These are phyloP conservation scores for Escallonia herrerae DNA, from an alignment of 129 eudicot species.

Conservation along the genomic window DNA sequence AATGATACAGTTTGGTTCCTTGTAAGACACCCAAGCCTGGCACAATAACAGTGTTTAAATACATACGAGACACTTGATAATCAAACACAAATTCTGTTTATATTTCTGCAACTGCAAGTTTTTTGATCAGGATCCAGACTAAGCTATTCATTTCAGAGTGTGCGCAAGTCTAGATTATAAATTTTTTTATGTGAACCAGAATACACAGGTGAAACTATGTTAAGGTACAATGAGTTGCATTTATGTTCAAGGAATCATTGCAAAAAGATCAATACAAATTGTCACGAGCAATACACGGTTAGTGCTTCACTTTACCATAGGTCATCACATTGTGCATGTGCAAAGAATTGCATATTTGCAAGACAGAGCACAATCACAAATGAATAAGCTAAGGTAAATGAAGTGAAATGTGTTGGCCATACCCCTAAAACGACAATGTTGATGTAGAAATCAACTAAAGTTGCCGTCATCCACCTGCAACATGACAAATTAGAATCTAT, in stretches of 20 bases:
- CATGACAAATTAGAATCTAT: neutral
- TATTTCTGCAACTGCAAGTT: neutral
- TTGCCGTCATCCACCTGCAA: slow-evolving; percentile 91
- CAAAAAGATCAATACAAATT: too few species aligned
- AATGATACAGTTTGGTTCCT: slow-evolving; percentile 68
- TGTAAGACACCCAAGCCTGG: slow-evolving; percentile 80
- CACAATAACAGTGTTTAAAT: neutral
- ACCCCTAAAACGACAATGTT: slow-evolving; percentile 55
- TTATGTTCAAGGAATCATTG: too few species aligned
- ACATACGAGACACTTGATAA: slow-evolving; percentile 3
- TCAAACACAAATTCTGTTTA: too few species aligned
- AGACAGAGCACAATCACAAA: neutral
- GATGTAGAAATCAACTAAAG: slow-evolving; percentile 75
- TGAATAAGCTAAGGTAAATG: neutral
- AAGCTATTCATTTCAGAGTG: neutral
- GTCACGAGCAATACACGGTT: too few species aligned
- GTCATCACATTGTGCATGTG: too few species aligned
- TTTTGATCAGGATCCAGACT: neutral
- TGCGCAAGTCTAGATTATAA: neutral
- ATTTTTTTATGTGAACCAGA: too few species aligned
- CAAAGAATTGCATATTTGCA: too few species aligned
- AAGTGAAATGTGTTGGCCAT: slow-evolving; percentile 7
- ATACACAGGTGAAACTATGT: too few species aligned
- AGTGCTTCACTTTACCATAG: too few species aligned
- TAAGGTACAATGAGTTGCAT: too few species aligned